Evolutionary conservation across 208 protist genomes (phyloP), one percentile per base, ranked within the genome.

Genomic region (Wallacemonas sp.): DNA sequence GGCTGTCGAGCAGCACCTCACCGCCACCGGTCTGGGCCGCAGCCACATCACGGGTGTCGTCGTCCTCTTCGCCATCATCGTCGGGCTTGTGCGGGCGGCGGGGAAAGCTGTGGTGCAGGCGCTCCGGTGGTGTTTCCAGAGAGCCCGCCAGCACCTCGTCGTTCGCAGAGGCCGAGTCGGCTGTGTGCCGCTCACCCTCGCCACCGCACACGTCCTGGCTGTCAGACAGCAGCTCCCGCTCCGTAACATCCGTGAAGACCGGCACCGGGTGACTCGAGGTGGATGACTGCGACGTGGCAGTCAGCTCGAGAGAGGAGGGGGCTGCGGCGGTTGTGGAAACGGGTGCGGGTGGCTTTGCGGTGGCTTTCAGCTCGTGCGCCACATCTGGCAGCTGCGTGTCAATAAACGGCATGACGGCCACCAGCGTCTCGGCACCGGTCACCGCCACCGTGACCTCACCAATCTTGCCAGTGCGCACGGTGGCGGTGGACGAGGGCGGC

Each of bases 401-500:
- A 21, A 58, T 58, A 29, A 58, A 58, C 16, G 52, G 30, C 52
- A 58, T 24, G 5, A 58, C 32, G 2, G 30, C 17, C 52, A 3
- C n/a, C n/a, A n/a, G n/a, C n/a, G n/a, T n/a, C n/a, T n/a, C n/a
- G n/a, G n/a, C n/a, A n/a, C n/a, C n/a, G n/a, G n/a, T n/a, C n/a
- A n/a, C n/a, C n/a, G n/a, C n/a, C n/a, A n/a, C n/a, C n/a, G n/a
- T n/a, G n/a, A n/a, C n/a, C n/a, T n/a, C n/a, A n/a, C 36, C 36
- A 41, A 14, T 41, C 36, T 9, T 43, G 32, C 52, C 19, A n/a
- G n/a, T n/a, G n/a, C n/a, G n/a, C n/a, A n/a, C n/a, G n/a, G n/a
- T n/a, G n/a, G n/a, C n/a, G n/a, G 52, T 58, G 4, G 52, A 58
- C 9, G 52, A 58, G 14, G 52, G 52, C 4, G 52, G n/a, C 52